Conservation (phyloP, 2,329 filamentous ascomycete species). For the Fusarium sp. region DNA sequence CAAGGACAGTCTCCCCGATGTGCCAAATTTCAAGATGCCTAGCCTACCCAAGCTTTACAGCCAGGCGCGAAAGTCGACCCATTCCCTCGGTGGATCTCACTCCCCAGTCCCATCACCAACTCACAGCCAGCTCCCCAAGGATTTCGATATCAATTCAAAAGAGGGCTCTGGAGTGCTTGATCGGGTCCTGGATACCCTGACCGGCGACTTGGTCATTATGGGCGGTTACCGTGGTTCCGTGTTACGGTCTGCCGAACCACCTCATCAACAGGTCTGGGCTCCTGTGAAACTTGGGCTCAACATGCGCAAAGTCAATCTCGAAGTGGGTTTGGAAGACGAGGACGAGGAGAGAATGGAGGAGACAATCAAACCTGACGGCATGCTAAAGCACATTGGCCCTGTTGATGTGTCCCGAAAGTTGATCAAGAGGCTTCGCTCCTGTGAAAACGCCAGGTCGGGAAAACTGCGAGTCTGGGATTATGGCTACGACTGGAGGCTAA, state of each 20-base stretch:
- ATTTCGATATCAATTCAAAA: conserved; percentile 30
- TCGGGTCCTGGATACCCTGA: conserved; percentile 73
- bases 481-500: conserved; percentile 94
- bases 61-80: conserved; percentile 49
- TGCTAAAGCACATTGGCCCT: conserved; percentile 91
- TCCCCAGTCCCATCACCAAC: conserved; percentile 45
- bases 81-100: conserved; percentile 51
- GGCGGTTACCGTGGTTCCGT: conserved; percentile 93
- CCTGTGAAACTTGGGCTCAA: conserved; percentile 94
- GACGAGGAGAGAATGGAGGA: conserved; percentile 88
- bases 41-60: conserved; percentile 68
- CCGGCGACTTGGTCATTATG: conserved; percentile 87
- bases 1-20: conserved; percentile 85
- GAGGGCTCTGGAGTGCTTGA: conserved; percentile 59
- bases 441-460: conserved; percentile 78
- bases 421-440: conserved; percentile 81
- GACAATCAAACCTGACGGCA: conserved; percentile 85
- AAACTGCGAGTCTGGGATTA: conserved; percentile 87
- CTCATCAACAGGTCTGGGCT: conserved; percentile 91
- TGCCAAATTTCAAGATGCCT: conserved; percentile 80
- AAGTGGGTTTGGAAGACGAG: conserved; percentile 83
- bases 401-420: conserved; percentile 89
- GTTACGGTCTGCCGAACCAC: conserved; percentile 84
- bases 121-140: conserved; percentile 46
- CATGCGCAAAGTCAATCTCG: conserved; percentile 89